A percentile compares a stretch with the other conserved stretches of the same genome.
These are phyloP conservation scores for Aspergillus cristatus DNA, from an alignment of 495 filamentous ascomycete genomes.

Conservation along the genomic window DNA sequence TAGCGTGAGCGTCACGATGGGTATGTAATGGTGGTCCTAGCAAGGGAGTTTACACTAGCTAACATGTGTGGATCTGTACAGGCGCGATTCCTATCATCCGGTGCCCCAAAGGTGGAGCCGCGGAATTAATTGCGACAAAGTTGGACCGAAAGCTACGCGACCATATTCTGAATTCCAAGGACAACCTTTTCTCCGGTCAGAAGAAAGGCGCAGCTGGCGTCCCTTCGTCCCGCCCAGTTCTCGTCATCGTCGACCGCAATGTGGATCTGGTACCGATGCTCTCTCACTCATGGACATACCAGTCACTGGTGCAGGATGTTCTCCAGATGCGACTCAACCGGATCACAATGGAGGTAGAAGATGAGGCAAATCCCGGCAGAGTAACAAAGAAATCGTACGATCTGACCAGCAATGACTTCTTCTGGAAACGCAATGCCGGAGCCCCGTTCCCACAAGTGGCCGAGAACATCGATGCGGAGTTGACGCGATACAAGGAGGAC, in stretches of 20 bases:
- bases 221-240: conserved; percentile 65
- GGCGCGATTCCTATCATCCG: conserved; percentile 89
- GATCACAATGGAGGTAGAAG: conserved; percentile 84
- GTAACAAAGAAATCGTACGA: conserved; percentile 80
- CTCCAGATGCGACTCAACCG: conserved; percentile 89
- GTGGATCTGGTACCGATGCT: conserved; percentile 97
- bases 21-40: conserved; percentile 32
- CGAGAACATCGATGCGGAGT: conserved; percentile 87
- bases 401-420: conserved; percentile 84
- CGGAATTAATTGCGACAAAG: conserved; percentile 88
- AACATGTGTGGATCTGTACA: conserved; percentile 16
- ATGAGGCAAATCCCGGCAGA: conserved; percentile 63
- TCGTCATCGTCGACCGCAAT: conserved; percentile 88
- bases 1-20: conserved; percentile 95
- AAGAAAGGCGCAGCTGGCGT: conserved; percentile 47
- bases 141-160: conserved; percentile 93
- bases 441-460: conserved; percentile 93
- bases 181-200: conserved; percentile 72
- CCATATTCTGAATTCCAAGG: conserved; percentile 93
- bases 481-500: conserved; percentile 92
- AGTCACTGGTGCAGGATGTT: conserved; percentile 91
- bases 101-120: conserved; percentile 83
- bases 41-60: background rate
- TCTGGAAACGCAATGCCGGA: conserved; percentile 93
- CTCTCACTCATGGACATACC: conserved; percentile 98